Base-by-base conservation (phyloP, 2,329 filamentous ascomycete species). In the Davidsoniella australis region DNA sequence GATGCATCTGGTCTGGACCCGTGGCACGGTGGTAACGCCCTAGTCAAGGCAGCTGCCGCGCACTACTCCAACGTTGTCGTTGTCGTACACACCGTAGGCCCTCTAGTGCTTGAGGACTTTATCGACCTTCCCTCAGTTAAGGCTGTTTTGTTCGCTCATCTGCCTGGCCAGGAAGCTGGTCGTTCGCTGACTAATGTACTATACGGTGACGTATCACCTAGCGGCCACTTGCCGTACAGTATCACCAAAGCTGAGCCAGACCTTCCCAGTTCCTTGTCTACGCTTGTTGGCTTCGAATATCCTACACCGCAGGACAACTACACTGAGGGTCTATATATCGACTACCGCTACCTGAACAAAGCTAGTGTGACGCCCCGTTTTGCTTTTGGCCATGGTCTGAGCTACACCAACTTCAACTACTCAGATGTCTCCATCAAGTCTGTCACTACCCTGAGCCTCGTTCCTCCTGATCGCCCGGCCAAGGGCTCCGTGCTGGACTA, bases 331-430 rank as follows among this genome's bases (percentile, higher is more conserved):
- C 65, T 94, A 0, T 55, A 88, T 59, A 79, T 93, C 56, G 89
- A 95, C 66, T 94, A 95, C 65, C 80, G 87, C 10, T 76, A 88
- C 62, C 88, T 95, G 57, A 87, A 94, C 67, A 84, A 82, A 60
- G 64, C 80, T 49, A 68, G 71, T 50, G 80, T 91, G 53, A 69
- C 70, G 4, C 88, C 88, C 0, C 80, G 83, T 1, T 95, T 80
- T 60, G 82, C 85, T 43, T 95, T 95, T 57, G 88, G 89, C 0
- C 88, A 79, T 53, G 89, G 88, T 0, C 71, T 95, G 2, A 85
- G 80, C 47, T 94, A 91, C 66, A 87, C 85, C 0, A 72, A 65
- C 1, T 93, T 89, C 61, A 65, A 73, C 10, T 72, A 85, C 50
- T 53, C 69, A 1, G 67, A 73, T 4, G 60, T 74, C 3, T 62